These are phyloP conservation scores for Solanum etuberosum DNA, from an alignment of 257 asterid genomes.

Conservation along the genomic window DNA sequence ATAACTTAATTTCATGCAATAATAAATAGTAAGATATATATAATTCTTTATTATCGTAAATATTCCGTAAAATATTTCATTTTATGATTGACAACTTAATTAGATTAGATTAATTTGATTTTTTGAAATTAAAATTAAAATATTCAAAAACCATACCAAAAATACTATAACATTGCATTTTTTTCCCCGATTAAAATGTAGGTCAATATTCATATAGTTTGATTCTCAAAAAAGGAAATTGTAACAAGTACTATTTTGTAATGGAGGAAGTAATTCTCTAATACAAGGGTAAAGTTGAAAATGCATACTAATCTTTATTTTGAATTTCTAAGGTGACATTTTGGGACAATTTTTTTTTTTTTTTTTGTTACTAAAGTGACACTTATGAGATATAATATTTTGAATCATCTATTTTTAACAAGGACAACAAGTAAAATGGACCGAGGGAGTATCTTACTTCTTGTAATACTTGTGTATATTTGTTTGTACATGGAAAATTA, in stretches of 20 bases:
- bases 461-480: no score
- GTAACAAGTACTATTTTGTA: not conserved
- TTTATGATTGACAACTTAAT: no score
- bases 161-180: not conserved
- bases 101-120: no score
- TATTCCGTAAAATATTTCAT: no score
- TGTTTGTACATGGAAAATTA: no score
- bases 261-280: not conserved
- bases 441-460: not conserved
- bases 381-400: no score
- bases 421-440: not conserved
- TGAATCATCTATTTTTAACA: no score
- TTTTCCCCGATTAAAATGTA: not conserved
- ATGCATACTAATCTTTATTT: not conserved
- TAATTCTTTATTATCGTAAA: no score
- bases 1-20: not conserved
- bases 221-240: not conserved
- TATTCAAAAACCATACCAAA: not conserved
- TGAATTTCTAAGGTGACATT: not conserved
- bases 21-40: no score
- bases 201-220: not conserved
- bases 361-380: no score
- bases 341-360: not conserved
- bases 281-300: not conserved
- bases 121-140: not conserved